Percentiles rank a stretch among this genome's conserved stretches.
These are phyloP conservation scores for Aspergillus quadrilineatus DNA, from an alignment of 2,329 filamentous ascomycete species.

Conservation along the genomic window DNA sequence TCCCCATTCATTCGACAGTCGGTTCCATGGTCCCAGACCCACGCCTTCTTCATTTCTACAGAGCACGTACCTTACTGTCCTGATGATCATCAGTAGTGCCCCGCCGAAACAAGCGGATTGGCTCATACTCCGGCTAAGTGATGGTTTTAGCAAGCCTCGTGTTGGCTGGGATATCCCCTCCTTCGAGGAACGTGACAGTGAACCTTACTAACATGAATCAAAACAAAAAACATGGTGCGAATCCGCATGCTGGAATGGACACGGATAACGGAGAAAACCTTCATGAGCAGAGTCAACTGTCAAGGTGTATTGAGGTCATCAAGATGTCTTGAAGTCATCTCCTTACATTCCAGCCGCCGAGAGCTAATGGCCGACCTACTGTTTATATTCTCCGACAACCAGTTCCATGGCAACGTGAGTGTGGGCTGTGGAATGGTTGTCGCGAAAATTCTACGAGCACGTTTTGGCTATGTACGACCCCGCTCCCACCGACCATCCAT, in stretches of 20 bases:
- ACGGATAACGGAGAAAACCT: neutral
- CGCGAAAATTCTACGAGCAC: slow-evolving; percentile 6
- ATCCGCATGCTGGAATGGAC: neutral
- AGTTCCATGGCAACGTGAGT: neutral
- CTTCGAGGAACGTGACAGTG: slow-evolving; percentile 4
- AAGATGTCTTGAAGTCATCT: slow-evolving; percentile 8
- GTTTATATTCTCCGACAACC: slow-evolving; percentile 4
- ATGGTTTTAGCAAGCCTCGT: slow-evolving; percentile 5
- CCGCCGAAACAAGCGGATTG: slow-evolving; percentile 4
- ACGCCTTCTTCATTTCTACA: slow-evolving; percentile 2
- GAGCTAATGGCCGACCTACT: neutral
- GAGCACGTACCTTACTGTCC: neutral
- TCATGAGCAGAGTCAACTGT: neutral
- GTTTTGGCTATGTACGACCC: neutral
- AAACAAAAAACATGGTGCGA: neutral
- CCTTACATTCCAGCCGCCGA: slow-evolving; percentile 9
- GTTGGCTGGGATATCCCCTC: slow-evolving; percentile 3
- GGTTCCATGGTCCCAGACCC: slow-evolving; percentile 6
- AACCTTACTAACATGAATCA: neutral
- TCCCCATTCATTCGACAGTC: slow-evolving; percentile 2
- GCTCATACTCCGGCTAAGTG: slow-evolving; percentile 7
- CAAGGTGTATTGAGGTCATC: slow-evolving; percentile 6
- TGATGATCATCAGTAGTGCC: slow-evolving; percentile 11
- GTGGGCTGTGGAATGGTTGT: neutral
- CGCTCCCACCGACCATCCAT: slow-evolving; percentile 10